A percentile compares a stretch with the other conserved stretches of the same genome.
Conservation (phyloP, 169 alveolate species). For the Eimeria sp. region DNA sequence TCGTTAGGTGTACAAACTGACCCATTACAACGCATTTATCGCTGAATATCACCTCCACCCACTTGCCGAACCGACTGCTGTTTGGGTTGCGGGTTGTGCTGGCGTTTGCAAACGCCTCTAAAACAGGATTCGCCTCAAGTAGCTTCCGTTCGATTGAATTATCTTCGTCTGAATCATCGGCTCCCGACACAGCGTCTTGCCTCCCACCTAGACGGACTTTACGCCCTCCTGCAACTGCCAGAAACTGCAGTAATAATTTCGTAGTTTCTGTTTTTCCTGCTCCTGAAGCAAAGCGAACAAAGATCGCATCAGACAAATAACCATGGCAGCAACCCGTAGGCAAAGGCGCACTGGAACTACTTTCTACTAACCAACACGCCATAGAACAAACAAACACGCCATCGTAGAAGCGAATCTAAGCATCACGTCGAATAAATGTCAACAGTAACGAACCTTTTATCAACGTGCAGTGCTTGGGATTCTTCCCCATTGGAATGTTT, state of each 20-base stretch:
- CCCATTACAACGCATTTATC: slow-evolving; percentile 85
- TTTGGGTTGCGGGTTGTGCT: slow-evolving; percentile 98
- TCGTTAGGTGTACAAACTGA: not conserved
- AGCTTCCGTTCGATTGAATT: slow-evolving; percentile 87
- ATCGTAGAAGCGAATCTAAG: too few species aligned
- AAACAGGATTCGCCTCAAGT: slow-evolving; percentile 97
- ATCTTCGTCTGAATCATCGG: not conserved
- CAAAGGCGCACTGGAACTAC: too few species aligned
- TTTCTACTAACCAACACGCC: too few species aligned
- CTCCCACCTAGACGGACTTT: not conserved
- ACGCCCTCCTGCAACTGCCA: slow-evolving; percentile 90
- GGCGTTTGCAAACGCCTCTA: slow-evolving; percentile 99
- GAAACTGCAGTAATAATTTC: slow-evolving; percentile 91
- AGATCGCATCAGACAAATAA: too few species aligned
- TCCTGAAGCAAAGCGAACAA: slow-evolving; percentile 86
- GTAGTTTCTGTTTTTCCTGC: slow-evolving; percentile 99
- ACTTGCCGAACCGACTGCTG: slow-evolving; percentile 95
- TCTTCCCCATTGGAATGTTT: too few species aligned
- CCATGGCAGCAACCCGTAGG: too few species aligned
- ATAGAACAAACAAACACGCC: too few species aligned
- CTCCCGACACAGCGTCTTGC: not conserved
- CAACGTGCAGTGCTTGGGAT: too few species aligned
- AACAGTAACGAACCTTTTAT: too few species aligned
- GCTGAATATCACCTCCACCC: slow-evolving; percentile 94
- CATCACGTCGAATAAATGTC: too few species aligned